Percentiles rank a stretch among this genome's conserved stretches.
Evolutionary conservation across 2,329 filamentous ascomycete genomes (phyloP).

Genomic region (Rasamsonia emersonii): DNA sequence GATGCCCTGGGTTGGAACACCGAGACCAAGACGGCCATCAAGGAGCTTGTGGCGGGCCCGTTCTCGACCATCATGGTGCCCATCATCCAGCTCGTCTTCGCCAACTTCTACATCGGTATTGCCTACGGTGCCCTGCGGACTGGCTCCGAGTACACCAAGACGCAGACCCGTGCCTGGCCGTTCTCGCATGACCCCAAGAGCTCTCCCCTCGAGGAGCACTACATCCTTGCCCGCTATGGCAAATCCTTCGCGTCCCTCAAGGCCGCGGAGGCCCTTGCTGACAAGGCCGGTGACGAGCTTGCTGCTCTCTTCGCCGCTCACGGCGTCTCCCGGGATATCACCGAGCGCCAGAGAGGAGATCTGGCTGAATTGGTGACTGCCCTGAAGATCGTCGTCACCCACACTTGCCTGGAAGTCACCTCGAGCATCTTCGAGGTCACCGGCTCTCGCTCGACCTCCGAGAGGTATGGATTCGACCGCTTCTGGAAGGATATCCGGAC

Average conservation of each 20-base stretch:
- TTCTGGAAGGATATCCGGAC: constrained; percentile 61
- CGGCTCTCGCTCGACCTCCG: constrained; percentile 49
- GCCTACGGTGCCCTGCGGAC: constrained; percentile 49
- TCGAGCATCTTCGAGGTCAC: constrained; percentile 57
- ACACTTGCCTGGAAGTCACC: constrained; percentile 51
- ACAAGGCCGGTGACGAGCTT: constrained; percentile 46
- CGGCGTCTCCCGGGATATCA: constrained; percentile 36
- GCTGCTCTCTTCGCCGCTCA: constrained; percentile 40
- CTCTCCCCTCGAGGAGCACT: constrained; percentile 54
- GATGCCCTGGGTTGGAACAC: constrained; percentile 56
- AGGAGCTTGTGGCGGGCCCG: constrained; percentile 21
- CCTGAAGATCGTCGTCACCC: constrained; percentile 55
- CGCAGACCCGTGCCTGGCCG: constrained; percentile 54
- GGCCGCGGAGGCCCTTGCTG: constrained; percentile 51
- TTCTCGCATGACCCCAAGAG: constrained; percentile 56
- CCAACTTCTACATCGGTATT: constrained; percentile 58
- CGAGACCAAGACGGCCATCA: constrained; percentile 42
- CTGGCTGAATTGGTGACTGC: constrained; percentile 55
- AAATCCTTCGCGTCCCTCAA: constrained; percentile 55
- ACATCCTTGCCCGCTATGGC: constrained; percentile 56
- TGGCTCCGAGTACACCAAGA: constrained; percentile 49
- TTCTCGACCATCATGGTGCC: neutral
- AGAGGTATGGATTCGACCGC: constrained; percentile 53
- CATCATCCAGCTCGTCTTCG: constrained; percentile 57
- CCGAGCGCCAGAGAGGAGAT: constrained; percentile 48